Evolutionary conservation across 1,284 basidiomycete species (phyloP).

Genomic region (Stygiomarasmius scandens): DNA sequence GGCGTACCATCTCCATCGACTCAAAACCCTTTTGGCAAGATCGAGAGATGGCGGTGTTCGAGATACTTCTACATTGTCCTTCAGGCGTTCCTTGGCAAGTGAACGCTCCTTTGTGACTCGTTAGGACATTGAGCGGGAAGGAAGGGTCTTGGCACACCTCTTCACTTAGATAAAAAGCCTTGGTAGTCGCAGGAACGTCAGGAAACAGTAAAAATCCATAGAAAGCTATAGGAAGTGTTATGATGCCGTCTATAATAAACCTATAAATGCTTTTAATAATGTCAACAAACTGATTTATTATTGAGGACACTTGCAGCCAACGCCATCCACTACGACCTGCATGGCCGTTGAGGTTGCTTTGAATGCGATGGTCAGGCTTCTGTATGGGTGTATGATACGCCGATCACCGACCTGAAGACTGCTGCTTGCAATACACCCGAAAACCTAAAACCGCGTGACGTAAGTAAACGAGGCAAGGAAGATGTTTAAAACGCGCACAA

Average conservation of each 20-base stretch:
- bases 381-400: background rate
- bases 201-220: slow-evolving; percentile 78
- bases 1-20: slow-evolving; percentile 71
- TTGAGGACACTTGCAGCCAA: slow-evolving; percentile 61
- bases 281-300: too few species aligned
- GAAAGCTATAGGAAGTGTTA: slow-evolving; percentile 71
- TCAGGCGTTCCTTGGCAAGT: slow-evolving; percentile 53
- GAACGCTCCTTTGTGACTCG: slow-evolving; percentile 48
- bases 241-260: slow-evolving; percentile 74
- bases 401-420: slow-evolving; percentile 51
- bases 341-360: slow-evolving; percentile 60
- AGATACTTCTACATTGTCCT: slow-evolving; percentile 39
- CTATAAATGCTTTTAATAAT: slow-evolving; percentile 29
- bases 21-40: slow-evolving; percentile 54
- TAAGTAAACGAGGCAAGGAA: slow-evolving; percentile 8
- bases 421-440: slow-evolving; percentile 72
- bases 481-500: slow-evolving; percentile 38
- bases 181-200: slow-evolving; percentile 67
- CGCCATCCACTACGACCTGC: slow-evolving; percentile 67
- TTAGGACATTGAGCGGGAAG: background rate
- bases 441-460: slow-evolving; percentile 44
- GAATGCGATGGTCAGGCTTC: background rate
- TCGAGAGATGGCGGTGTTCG: slow-evolving; percentile 51
- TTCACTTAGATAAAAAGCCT: slow-evolving; percentile 63
- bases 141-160: slow-evolving; percentile 41